Conservation (phyloP, 1,139 yeast genomes). For the Citeromyces siamensis region DNA sequence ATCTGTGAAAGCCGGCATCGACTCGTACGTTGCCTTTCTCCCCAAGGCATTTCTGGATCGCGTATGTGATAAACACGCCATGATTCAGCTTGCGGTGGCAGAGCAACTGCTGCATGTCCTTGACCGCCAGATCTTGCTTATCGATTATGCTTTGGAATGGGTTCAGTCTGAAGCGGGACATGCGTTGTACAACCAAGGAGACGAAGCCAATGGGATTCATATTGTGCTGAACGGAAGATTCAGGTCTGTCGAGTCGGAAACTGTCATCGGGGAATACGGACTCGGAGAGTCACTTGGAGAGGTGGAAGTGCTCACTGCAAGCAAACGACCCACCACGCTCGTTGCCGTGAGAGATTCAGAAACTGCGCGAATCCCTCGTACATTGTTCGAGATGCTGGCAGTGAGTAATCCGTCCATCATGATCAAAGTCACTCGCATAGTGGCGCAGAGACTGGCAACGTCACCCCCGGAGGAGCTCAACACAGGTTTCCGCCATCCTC, state of each 20-base stretch:
- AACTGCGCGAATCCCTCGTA: slow-evolving; percentile 83
- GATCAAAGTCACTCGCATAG: slow-evolving; percentile 81
- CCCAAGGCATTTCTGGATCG: slow-evolving; percentile 50
- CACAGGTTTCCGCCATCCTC: slow-evolving; percentile 11
- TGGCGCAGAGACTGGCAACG: slow-evolving; percentile 44
- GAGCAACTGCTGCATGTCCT: slow-evolving; percentile 53
- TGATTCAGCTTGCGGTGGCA: slow-evolving; percentile 69
- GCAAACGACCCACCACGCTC: slow-evolving; percentile 57
- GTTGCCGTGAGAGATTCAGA: slow-evolving; percentile 92
- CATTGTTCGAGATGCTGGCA: slow-evolving; percentile 76
- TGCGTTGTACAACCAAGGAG: slow-evolving; percentile 69
- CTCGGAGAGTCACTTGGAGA: slow-evolving; percentile 96
- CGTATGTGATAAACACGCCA: slow-evolving; percentile 64
- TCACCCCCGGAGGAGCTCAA: slow-evolving; percentile 1
- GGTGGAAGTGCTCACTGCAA: slow-evolving; percentile 84
- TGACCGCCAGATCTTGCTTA: slow-evolving; percentile 53
- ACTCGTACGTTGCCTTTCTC: slow-evolving; percentile 60
- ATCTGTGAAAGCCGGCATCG: slow-evolving; percentile 44
- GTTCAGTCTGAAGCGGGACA: slow-evolving; percentile 82
- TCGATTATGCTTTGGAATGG: slow-evolving; percentile 95
- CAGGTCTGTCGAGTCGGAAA: slow-evolving; percentile 36
- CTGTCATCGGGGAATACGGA: slow-evolving; percentile 60
- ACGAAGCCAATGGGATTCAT: slow-evolving; percentile 85
- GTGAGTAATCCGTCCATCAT: slow-evolving; percentile 80
- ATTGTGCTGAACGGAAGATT: slow-evolving; percentile 85